Percentiles rank a stretch among this genome's conserved stretches.
phyloP scores from a whole-genome alignment of 768 basidiomycete species.

The Podaxis pistillaris region DNA sequence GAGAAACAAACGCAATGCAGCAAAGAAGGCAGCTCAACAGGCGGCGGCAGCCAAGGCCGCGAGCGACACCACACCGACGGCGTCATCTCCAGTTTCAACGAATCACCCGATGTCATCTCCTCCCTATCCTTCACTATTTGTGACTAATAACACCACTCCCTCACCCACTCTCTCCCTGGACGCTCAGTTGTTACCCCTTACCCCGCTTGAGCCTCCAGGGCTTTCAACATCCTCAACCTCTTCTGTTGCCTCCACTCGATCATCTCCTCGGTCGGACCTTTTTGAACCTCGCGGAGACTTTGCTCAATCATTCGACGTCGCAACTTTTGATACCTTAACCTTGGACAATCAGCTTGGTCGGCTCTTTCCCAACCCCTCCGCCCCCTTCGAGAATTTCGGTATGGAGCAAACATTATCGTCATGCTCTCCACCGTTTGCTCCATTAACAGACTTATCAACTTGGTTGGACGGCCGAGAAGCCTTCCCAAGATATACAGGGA shows the following conservation, averaged over 20 bases:
- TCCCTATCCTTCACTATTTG: conserved; percentile 19
- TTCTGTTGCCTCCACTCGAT: conserved; percentile 33
- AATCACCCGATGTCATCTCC: conserved; percentile 30
- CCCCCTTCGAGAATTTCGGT: conserved; percentile 13
- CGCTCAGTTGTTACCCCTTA: conserved; percentile 17
- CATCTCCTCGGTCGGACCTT: conserved; percentile 38
- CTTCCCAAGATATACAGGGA: conserved; percentile 28
- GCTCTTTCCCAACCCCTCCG: conserved; percentile 31
- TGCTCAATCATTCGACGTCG: conserved; percentile 15
- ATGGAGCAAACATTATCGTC: conserved; percentile 25
- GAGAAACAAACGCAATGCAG: conserved; percentile 35
- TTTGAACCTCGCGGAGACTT: conserved; percentile 31
- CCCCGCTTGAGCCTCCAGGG: conserved; percentile 21
- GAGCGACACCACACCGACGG: conserved; percentile 1
- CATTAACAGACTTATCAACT: conserved; percentile 27
- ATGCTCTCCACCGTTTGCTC: conserved; percentile 25
- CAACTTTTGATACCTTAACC: conserved; percentile 27
- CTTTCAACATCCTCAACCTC: conserved; percentile 33
- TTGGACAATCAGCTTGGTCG: conserved; percentile 31
- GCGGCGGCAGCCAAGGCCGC: conserved; percentile 3
- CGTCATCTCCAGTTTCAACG: conserved; percentile 9
- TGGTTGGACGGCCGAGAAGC: conserved; percentile 37
- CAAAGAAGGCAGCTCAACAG: conserved; percentile 25
- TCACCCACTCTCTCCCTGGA: conserved; percentile 21
- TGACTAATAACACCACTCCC: conserved; percentile 13